Conservation (phyloP, 345 rosid species). For the Garcia nutans region DNA sequence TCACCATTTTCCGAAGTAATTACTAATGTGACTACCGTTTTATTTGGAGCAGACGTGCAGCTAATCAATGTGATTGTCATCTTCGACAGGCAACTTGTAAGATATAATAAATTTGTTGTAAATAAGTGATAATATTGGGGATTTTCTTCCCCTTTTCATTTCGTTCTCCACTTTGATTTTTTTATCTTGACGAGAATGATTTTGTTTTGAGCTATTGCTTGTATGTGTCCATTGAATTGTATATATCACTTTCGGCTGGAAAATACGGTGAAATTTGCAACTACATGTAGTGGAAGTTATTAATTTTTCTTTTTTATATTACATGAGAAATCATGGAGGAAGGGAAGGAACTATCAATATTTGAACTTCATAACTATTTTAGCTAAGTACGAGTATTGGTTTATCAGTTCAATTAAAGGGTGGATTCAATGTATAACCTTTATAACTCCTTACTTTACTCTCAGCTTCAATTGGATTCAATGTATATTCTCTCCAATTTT, state of each 20-base stretch:
- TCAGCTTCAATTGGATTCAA: too few relatives aligned
- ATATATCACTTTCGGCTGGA: not conserved
- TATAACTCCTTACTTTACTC: too few relatives aligned
- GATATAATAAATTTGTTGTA: not conserved
- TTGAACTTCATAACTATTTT: too few relatives aligned
- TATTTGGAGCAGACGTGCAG: constrained; percentile 7
- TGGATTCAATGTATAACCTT: too few relatives aligned
- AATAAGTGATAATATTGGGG: not conserved
- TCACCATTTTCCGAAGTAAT: not conserved
- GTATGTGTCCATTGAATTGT: not conserved
- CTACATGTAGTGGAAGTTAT: not conserved
- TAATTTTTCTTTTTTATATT: too few relatives aligned
- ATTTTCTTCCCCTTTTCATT: constrained; percentile 1
- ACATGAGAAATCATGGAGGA: too few relatives aligned
- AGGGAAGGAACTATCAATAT: too few relatives aligned
- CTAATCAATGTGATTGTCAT: not conserved
- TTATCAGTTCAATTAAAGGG: too few relatives aligned
- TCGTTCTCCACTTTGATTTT: not conserved
- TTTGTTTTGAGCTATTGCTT: not conserved
- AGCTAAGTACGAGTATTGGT: too few relatives aligned
- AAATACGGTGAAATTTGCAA: not conserved
- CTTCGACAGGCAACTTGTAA: constrained; percentile 2
- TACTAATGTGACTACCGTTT: not conserved
- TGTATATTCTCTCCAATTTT: too few relatives aligned
- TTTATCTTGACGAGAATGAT: not conserved